Conservation (phyloP, 257 asterid genomes). For the Solanum neorickii region DNA sequence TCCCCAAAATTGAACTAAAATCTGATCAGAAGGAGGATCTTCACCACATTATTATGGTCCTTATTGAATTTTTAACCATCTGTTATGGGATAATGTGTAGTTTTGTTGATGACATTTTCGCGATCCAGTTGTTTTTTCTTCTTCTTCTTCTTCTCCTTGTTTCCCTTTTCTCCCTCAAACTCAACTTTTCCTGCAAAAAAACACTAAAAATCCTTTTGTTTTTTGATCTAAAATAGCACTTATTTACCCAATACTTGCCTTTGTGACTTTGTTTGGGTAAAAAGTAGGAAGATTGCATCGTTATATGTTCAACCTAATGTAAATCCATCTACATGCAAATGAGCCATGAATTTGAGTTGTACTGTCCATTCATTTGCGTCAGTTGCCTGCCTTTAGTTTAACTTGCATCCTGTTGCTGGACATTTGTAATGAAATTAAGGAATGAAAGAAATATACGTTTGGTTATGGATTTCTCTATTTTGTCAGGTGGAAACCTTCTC, state of each 20-base stretch:
- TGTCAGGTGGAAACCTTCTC: constrained; percentile 1
- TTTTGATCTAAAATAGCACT: not conserved
- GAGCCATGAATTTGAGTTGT: not conserved
- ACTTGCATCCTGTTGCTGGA: not conserved
- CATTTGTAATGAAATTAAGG: not conserved
- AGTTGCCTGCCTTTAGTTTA: not conserved
- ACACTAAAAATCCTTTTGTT: not conserved
- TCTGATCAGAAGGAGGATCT: not conserved
- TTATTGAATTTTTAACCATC: not conserved
- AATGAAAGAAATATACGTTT: not conserved
- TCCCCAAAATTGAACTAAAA: not conserved
- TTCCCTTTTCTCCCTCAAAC: not conserved
- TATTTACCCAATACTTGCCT: not conserved
- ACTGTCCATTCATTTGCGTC: not conserved
- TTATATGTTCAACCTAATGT: not conserved
- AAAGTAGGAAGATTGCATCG: not conserved
- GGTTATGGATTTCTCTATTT: not conserved
- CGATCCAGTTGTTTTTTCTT: not conserved
- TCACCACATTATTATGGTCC: not conserved
- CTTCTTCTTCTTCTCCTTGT: not conserved
- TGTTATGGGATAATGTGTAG: not conserved
- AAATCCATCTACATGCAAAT: not conserved
- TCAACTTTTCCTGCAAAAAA: not conserved
- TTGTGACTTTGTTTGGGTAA: not conserved
- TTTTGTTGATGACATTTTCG: not conserved